These are phyloP conservation scores for Malassezia globosa DNA, from an alignment of 1,284 basidiomycete species.

Conservation along the genomic window DNA sequence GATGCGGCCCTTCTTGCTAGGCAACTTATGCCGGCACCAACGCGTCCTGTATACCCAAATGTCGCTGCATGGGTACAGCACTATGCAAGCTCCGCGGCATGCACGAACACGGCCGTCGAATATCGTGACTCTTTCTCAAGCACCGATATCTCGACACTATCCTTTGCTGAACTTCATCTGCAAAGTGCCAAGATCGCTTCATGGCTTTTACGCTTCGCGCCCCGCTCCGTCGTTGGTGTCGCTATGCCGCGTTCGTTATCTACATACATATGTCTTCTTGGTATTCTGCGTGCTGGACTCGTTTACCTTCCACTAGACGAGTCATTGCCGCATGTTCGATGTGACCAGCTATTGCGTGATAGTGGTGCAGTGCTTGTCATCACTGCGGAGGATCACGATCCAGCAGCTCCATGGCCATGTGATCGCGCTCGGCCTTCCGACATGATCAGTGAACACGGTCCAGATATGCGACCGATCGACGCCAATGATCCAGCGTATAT, in stretches of 20 bases:
- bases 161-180: constrained; percentile 25
- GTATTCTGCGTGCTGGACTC: constrained; percentile 29
- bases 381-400: not conserved
- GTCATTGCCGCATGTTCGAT: constrained; percentile 38
- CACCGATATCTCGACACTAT: not conserved
- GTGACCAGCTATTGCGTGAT: constrained; percentile 32
- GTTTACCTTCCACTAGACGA: constrained; percentile 45
- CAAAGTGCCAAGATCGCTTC: constrained; percentile 19
- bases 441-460: not conserved
- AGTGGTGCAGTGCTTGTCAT: constrained; percentile 27
- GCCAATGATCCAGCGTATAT: constrained; percentile 33
- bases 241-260: constrained; percentile 26
- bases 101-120: not conserved
- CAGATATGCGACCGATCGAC: not conserved
- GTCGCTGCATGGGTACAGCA: not conserved
- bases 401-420: not conserved
- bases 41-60: not conserved
- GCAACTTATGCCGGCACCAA: not conserved
- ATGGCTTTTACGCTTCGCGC: constrained; percentile 11
- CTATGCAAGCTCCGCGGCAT: not conserved
- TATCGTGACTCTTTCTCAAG: not conserved
- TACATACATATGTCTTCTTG: constrained; percentile 33
- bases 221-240: constrained; percentile 29
- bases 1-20: not conserved
- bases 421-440: not conserved